Evolutionary conservation across 2,329 filamentous ascomycete species (phyloP), one percentile per base, ranked within the genome.

Genomic region (Calonectria hongkongensis): DNA sequence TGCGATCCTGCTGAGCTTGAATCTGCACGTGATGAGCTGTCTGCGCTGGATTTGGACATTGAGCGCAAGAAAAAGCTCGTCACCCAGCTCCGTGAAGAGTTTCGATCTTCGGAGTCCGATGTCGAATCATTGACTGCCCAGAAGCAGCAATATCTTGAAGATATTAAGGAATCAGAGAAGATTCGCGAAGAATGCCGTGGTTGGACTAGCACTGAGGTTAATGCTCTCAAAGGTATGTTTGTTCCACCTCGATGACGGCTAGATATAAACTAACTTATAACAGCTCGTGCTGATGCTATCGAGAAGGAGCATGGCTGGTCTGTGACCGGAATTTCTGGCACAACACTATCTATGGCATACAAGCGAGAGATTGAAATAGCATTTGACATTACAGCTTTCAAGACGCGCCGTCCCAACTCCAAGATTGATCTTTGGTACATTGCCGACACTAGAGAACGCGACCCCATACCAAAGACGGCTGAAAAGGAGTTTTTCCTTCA

Each of bases 121-220:
- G 91, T 96, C 21, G 89, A 91, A 72, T 87, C 90, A 2, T 88
- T 93, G 56, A 87, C 89, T 9, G 88, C 92, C 71, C 89, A 91
- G 79, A 98, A 96, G 82, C 85, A 91, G 67, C 89, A 92, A 77
- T 95, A 90, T 76, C 80, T 93, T 36, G 89, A 91, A 33, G 94
- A 97, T 60, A 98, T 98, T 71, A 89, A 91, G 71, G 93, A 95
- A 79, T 94, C 96, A 0, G 95, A 98, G 82, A 92, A 92, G 75
- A 88, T 97, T 30, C 91, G 94, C 74, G 95, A 98, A 82, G 94
- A 98, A 79, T 98, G 94, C 82, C 92, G 96, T 66, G 96, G 96
- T 47, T 98, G 96, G 93, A 96, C 93, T 70, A 91, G 93, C 66
- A 92, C 89, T 33, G 97, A 98, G 84, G 94, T 98, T 75, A 90